Evolutionary conservation across 805 yeast genomes (phyloP).

Genomic region (Candida morakotiae): DNA sequence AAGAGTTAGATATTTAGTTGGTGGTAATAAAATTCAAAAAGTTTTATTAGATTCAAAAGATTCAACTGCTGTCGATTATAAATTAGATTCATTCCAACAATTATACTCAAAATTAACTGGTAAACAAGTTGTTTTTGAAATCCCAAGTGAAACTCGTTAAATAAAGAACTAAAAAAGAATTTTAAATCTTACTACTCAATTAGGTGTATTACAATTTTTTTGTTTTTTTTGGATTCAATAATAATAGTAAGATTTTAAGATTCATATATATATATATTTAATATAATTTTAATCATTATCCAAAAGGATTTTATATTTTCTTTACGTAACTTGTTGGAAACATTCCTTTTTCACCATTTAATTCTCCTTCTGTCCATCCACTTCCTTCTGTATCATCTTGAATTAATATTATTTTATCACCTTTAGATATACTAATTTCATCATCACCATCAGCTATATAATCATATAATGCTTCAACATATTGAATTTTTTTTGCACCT

Average conservation of each 20-base stretch:
- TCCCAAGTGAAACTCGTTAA: conserved; percentile 49
- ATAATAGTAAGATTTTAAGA: no score
- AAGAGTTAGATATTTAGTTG: conserved; percentile 98
- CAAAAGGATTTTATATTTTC: conserved; percentile 17
- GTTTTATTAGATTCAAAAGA: conserved; percentile 97
- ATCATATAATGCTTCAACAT: conserved; percentile 68
- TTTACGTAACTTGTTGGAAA: conserved; percentile 73
- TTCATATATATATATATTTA: not conserved
- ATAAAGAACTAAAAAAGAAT: conserved; percentile 3
- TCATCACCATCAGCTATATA: conserved; percentile 76
- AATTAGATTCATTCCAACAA: conserved; percentile 98
- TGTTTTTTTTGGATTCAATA: conserved; percentile 4
- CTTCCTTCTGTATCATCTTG: conserved; percentile 58
- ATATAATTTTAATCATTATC: not conserved
- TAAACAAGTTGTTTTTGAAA: conserved; percentile 98
- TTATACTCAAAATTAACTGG: conserved; percentile 98
- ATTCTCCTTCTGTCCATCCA: conserved; percentile 95
- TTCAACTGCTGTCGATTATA: conserved; percentile 94
- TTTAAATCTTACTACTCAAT: not conserved
- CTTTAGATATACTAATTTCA: conserved; percentile 67
- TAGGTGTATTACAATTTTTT: not conserved
- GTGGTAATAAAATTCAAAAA: conserved; percentile 98
- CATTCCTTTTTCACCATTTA: conserved; percentile 30
- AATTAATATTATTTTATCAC: conserved; percentile 67
- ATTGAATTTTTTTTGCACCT: conserved; percentile 62